These are phyloP conservation scores for Ophiosphaerella herpotricha DNA, from an alignment of 2,329 filamentous ascomycete genomes.

Conservation along the genomic window DNA sequence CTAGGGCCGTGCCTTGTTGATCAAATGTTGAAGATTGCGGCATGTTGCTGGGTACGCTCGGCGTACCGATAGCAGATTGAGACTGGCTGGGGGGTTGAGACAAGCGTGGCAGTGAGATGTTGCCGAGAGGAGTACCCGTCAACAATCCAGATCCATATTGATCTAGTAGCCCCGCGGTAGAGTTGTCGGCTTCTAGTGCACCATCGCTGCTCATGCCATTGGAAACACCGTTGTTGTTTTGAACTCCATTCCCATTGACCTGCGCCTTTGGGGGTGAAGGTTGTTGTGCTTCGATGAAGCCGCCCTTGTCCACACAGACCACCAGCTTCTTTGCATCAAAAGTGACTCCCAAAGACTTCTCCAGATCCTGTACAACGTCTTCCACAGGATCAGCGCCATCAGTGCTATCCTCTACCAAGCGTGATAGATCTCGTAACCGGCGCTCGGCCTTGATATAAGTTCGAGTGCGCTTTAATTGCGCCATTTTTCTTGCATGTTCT, in stretches of 20 bases:
- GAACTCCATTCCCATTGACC: slow-evolving; percentile 36
- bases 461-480: slow-evolving; percentile 72
- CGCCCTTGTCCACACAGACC: slow-evolving; percentile 76
- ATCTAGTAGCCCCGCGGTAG: slow-evolving; percentile 66
- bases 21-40: slow-evolving; percentile 31
- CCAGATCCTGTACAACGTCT: slow-evolving; percentile 75
- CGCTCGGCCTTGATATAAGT: slow-evolving; percentile 75
- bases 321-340: slow-evolving; percentile 68
- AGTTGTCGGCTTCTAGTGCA: slow-evolving; percentile 41
- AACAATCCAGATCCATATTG: slow-evolving; percentile 69
- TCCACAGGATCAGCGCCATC: slow-evolving; percentile 60
- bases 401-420: slow-evolving; percentile 40
- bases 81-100: slow-evolving; percentile 61
- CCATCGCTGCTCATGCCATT: slow-evolving; percentile 36
- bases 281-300: slow-evolving; percentile 63
- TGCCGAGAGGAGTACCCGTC: slow-evolving; percentile 64
- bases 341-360: slow-evolving; percentile 69
- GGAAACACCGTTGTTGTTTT: slow-evolving; percentile 40
- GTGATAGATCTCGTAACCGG: slow-evolving; percentile 69
- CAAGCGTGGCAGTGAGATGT: slow-evolving; percentile 61
- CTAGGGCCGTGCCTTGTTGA: slow-evolving; percentile 29
- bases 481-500: slow-evolving; percentile 75
- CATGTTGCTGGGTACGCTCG: slow-evolving; percentile 42
- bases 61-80: slow-evolving; percentile 63
- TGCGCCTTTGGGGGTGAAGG: slow-evolving; percentile 32